A percentile compares a stretch with the other conserved stretches of the same genome.
Conservation (phyloP, 2,329 filamentous ascomycete species). For the Erysiphe neolycopersici region DNA sequence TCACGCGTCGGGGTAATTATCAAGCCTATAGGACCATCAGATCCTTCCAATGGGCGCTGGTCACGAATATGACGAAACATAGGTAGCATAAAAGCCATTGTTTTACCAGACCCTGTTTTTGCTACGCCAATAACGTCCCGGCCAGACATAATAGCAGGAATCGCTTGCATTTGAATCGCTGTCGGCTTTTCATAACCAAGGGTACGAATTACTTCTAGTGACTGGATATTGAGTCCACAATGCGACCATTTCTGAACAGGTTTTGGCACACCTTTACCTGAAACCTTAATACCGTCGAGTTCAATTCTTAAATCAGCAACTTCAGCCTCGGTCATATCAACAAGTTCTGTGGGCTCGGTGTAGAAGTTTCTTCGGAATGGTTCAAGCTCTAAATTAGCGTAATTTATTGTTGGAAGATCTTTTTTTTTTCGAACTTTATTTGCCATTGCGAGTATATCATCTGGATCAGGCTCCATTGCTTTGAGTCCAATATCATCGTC, state of each 20-base stretch:
- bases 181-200: constrained; percentile 75
- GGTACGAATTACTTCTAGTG: constrained; percentile 57
- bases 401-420: constrained; percentile 71
- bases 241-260: constrained; percentile 94
- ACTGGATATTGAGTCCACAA: constrained; percentile 67
- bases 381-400: constrained; percentile 62
- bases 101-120: constrained; percentile 95
- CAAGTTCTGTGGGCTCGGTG: constrained; percentile 63
- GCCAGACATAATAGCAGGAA: constrained; percentile 87
- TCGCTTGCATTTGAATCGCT: constrained; percentile 80
- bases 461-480: constrained; percentile 33
- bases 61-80: constrained; percentile 98
- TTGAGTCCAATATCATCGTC: constrained; percentile 50
- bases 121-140: constrained; percentile 89
- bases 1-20: constrained; percentile 91
- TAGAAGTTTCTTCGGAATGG: constrained; percentile 88
- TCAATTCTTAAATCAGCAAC: constrained; percentile 59
- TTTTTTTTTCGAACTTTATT: constrained; percentile 57
- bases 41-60: constrained; percentile 52
- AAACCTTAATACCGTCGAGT: constrained; percentile 84
- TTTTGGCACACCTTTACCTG: constrained; percentile 66
- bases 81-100: constrained; percentile 76
- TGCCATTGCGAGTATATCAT: constrained; percentile 35
- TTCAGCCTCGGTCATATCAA: constrained; percentile 62
- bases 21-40: constrained; percentile 66